Conservation (phyloP, 768 basidiomycete species). For the Amyloporia xantha region DNA sequence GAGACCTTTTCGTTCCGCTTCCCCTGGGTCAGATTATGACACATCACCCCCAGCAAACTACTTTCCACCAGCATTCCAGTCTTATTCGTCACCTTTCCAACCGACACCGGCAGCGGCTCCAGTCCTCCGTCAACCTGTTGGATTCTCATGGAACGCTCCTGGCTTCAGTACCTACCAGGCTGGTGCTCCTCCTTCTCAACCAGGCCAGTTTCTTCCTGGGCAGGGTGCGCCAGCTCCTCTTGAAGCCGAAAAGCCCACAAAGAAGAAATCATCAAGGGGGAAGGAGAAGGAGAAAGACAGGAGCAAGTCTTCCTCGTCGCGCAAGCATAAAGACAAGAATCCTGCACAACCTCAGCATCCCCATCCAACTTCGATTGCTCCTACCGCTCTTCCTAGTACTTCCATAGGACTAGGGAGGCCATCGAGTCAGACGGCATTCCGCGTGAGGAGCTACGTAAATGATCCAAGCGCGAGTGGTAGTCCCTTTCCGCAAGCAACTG, state of each 20-base stretch:
- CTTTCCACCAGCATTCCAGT: background rate
- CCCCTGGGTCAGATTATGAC: slow-evolving; percentile 11
- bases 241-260: background rate
- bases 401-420: background rate
- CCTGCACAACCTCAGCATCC: background rate
- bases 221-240: background rate
- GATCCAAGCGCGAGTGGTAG: slow-evolving; percentile 6
- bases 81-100: background rate
- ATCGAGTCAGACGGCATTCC: slow-evolving; percentile 11
- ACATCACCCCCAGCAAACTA: background rate
- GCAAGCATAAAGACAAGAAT: slow-evolving; percentile 7
- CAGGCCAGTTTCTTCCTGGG: slow-evolving; percentile 1
- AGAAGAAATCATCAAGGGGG: slow-evolving; percentile 8
- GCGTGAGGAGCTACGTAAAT: slow-evolving; percentile 11
- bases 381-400: background rate
- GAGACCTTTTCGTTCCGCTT: slow-evolving; percentile 3
- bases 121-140: slow-evolving; percentile 16
- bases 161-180: slow-evolving; percentile 5
- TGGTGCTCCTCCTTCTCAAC: background rate
- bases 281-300: slow-evolving; percentile 12
- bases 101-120: background rate
- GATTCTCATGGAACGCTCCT: slow-evolving; percentile 6
- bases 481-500: slow-evolving; percentile 2
- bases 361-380: no score
- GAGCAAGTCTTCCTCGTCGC: slow-evolving; percentile 7